Evolutionary conservation across 495 filamentous ascomycete species (phyloP).

Genomic region (Penicillium turbatum): DNA sequence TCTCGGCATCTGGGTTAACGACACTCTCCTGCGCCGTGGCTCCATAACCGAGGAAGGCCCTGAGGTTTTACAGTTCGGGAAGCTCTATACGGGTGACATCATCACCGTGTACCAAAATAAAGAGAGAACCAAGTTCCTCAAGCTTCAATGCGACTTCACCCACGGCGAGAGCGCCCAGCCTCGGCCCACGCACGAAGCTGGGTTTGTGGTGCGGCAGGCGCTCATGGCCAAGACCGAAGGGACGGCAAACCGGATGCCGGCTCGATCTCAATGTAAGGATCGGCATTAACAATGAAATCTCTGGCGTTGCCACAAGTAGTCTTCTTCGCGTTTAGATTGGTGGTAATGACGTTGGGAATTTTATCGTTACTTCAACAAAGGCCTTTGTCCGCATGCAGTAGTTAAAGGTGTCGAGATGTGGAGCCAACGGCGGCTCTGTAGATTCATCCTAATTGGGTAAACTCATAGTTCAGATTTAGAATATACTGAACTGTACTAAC

Average conservation of each 20-base stretch:
- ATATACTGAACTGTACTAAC: not conserved
- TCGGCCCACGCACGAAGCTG: slow-evolving; percentile 41
- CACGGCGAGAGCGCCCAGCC: slow-evolving; percentile 46
- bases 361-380: slow-evolving; percentile 14
- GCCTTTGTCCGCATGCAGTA: slow-evolving; percentile 23
- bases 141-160: slow-evolving; percentile 51
- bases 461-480: not conserved
- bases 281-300: slow-evolving; percentile 4
- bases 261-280: slow-evolving; percentile 3
- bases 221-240: slow-evolving; percentile 27
- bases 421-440: slow-evolving; percentile 3
- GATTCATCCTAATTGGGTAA: not conserved
- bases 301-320: not conserved
- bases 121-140: slow-evolving; percentile 36
- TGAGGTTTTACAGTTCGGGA: slow-evolving; percentile 56
- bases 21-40: slow-evolving; percentile 46
- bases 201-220: slow-evolving; percentile 36
- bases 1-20: slow-evolving; percentile 69
- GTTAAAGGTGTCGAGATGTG: not conserved
- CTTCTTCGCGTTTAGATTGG: slow-evolving; percentile 21
- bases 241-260: slow-evolving; percentile 28
- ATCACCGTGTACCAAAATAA: slow-evolving; percentile 58
- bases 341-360: slow-evolving; percentile 17
- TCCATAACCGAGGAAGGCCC: slow-evolving; percentile 43
- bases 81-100: slow-evolving; percentile 66